phyloP scores from a whole-genome alignment of 163 green algal genomes.

The Picocystis sp. region DNA sequence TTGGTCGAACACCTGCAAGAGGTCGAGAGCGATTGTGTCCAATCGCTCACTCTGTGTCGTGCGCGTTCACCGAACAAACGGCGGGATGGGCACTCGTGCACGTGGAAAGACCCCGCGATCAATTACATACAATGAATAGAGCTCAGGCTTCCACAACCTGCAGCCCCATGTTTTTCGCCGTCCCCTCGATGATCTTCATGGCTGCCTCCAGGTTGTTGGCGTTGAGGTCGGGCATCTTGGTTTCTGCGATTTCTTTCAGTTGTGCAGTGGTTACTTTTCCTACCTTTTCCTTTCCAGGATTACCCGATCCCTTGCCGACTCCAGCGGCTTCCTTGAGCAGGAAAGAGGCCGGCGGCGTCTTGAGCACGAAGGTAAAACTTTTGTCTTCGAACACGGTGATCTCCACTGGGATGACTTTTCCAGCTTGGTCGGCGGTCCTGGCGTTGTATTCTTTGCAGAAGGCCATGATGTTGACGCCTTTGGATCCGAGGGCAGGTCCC shows the following conservation, averaged over 20 bases:
- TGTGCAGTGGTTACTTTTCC: slow-evolving; percentile 79
- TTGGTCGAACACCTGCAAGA: too few relatives aligned
- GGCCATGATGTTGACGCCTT: slow-evolving; percentile 99
- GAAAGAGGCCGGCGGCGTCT: slow-evolving; percentile 86
- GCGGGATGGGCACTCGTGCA: too few relatives aligned
- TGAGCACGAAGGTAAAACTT: slow-evolving; percentile 96
- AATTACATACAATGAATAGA: too few relatives aligned
- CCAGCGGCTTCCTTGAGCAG: slow-evolving; percentile 88
- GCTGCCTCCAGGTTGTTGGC: slow-evolving; percentile 67
- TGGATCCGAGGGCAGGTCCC: slow-evolving; percentile 85
- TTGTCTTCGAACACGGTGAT: slow-evolving; percentile 95
- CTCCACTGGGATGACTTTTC: slow-evolving; percentile 92
- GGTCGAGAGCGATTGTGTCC: too few relatives aligned
- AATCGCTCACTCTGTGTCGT: too few relatives aligned
- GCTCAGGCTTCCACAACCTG: too few relatives aligned
- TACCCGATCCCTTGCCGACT: slow-evolving; percentile 59
- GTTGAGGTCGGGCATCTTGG: slow-evolving; percentile 97
- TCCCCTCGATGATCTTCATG: slow-evolving; percentile 80
- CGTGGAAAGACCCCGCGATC: too few relatives aligned
- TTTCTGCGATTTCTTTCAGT: slow-evolving; percentile 84
- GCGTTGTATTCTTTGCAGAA: slow-evolving; percentile 99
- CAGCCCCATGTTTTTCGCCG: slow-evolving; percentile 85
- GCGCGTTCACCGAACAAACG: too few relatives aligned
- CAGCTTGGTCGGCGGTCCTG: slow-evolving; percentile 76
- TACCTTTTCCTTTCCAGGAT: slow-evolving; percentile 59